phyloP scores from a whole-genome alignment of 2,329 filamentous ascomycete genomes.

The Thielaviopsis ethacetica region DNA sequence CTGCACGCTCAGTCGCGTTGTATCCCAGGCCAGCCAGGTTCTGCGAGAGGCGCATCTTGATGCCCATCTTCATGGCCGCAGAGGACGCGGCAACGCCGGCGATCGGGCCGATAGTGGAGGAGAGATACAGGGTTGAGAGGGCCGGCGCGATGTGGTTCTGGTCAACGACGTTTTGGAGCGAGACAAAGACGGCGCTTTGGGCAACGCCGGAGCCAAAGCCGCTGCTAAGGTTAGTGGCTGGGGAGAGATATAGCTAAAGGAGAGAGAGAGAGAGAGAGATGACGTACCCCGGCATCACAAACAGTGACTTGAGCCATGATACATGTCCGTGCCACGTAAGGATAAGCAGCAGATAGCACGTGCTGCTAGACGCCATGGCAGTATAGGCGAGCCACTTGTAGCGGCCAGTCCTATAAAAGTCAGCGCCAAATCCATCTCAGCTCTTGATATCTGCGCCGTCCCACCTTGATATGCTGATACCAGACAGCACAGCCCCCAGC shows the following conservation, averaged over 20 bases:
- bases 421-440: background rate
- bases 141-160: constrained; percentile 24
- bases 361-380: constrained; percentile 30
- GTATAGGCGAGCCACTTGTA: constrained; percentile 40
- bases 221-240: background rate
- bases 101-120: constrained; percentile 22
- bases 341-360: constrained; percentile 35
- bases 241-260: background rate
- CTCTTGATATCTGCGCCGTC: background rate
- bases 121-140: constrained; percentile 25
- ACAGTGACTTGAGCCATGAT: constrained; percentile 36
- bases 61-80: constrained; percentile 18
- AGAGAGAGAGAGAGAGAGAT: background rate
- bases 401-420: constrained; percentile 31
- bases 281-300: constrained; percentile 32
- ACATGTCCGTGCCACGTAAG: constrained; percentile 45
- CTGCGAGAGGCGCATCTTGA: constrained; percentile 12
- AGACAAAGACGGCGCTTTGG: constrained; percentile 25
- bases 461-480: constrained; percentile 34
- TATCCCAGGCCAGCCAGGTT: constrained; percentile 12
- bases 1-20: constrained; percentile 7
- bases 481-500: constrained; percentile 43
- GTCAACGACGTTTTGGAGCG: constrained; percentile 24
- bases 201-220: constrained; percentile 26
- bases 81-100: constrained; percentile 24